These are phyloP conservation scores for Dorcoceras hygrometricum DNA, from an alignment of 257 asterid species.

Conservation along the genomic window DNA sequence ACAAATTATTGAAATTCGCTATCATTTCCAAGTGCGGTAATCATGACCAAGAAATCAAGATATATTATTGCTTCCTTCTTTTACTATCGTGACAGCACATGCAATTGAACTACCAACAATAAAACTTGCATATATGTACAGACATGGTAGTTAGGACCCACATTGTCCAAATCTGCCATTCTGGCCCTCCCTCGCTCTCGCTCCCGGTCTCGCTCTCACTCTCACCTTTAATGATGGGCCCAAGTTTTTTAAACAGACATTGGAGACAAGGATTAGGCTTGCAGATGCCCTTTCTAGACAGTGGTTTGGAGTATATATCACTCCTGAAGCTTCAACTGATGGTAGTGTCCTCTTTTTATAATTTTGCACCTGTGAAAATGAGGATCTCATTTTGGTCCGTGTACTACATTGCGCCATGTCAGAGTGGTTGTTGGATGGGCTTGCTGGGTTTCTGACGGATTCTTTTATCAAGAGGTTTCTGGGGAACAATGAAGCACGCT, in stretches of 20 bases:
- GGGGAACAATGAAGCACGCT: slow-evolving; percentile 98
- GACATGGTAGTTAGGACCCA: not conserved
- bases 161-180: not conserved
- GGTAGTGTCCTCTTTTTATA: slow-evolving; percentile 43
- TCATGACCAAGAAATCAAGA: not conserved
- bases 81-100: not conserved
- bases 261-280: slow-evolving; percentile 87
- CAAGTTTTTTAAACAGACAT: slow-evolving; percentile 58
- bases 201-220: slow-evolving; percentile 12
- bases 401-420: slow-evolving; percentile 33
- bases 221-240: slow-evolving; percentile 34
- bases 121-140: not conserved
- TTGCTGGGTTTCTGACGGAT: slow-evolving; percentile 92
- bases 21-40: not conserved
- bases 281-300: slow-evolving; percentile 94
- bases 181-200: slow-evolving; percentile 14
- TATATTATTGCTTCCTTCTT: not conserved
- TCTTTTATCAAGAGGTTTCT: slow-evolving; percentile 72
- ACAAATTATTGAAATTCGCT: not conserved
- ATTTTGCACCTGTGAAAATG: slow-evolving; percentile 22
- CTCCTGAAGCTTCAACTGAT: slow-evolving; percentile 84
- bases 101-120: not conserved
- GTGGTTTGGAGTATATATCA: slow-evolving; percentile 96
- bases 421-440: slow-evolving; percentile 99
- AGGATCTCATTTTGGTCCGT: slow-evolving; percentile 30